phyloP scores from a whole-genome alignment of 2,329 filamentous ascomycete genomes.

The Tolypocladium capitatum region DNA sequence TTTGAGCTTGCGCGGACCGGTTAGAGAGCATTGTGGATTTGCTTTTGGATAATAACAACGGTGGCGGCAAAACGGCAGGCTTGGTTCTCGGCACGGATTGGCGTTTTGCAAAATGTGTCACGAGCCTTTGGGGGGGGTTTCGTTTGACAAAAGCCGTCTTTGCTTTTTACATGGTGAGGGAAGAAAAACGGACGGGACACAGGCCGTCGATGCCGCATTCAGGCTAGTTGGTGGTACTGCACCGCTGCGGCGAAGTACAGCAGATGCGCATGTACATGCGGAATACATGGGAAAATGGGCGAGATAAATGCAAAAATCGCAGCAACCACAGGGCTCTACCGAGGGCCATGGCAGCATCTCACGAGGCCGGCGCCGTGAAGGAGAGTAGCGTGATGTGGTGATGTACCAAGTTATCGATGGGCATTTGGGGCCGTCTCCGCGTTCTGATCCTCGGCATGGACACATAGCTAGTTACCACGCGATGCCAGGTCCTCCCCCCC shows the following conservation, averaged over 20 bases:
- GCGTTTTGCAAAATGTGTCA: not conserved
- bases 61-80: not conserved
- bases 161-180: not conserved
- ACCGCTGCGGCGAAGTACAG: not conserved
- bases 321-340: not conserved
- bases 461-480: not conserved
- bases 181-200: not conserved
- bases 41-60: not conserved
- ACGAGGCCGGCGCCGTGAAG: not conserved
- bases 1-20: not conserved
- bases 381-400: not conserved
- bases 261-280: not conserved
- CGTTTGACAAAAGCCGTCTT: not conserved
- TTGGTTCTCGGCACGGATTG: not conserved
- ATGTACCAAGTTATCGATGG: not conserved
- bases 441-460: too few relatives aligned
- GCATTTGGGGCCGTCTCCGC: too few relatives aligned
- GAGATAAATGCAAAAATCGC: not conserved
- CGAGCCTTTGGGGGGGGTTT: not conserved
- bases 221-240: not conserved
- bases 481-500: not conserved
- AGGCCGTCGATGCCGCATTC: not conserved
- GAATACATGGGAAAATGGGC: not conserved
- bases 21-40: not conserved
- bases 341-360: not conserved